Evolutionary conservation across 768 basidiomycete species (phyloP).

Genomic region (Pleurotus tuoliensis): DNA sequence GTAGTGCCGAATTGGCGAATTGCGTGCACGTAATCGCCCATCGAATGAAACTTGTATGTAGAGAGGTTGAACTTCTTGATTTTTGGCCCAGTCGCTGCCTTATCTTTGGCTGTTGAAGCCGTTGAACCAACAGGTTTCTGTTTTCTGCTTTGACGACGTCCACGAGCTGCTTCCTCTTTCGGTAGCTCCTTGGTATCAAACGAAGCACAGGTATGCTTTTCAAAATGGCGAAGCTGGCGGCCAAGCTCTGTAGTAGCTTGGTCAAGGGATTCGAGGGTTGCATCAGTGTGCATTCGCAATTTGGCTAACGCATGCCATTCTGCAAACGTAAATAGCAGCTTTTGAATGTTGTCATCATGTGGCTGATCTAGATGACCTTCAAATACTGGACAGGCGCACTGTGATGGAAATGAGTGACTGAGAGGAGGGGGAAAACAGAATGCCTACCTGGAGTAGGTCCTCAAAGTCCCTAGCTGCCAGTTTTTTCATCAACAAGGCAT

Average conservation of each 20-base stretch:
- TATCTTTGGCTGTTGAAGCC: neutral
- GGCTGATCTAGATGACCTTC: constrained; percentile 8
- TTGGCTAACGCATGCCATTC: neutral
- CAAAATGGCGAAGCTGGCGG: constrained; percentile 1
- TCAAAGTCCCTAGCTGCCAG: constrained; percentile 21
- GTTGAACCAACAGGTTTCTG: neutral
- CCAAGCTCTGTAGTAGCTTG: neutral
- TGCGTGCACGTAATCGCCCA: constrained; percentile 4
- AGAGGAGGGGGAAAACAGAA: neutral
- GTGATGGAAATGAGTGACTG: neutral
- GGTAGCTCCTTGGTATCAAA: constrained; percentile 5
- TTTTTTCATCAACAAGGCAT: constrained; percentile 19
- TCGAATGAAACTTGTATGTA: constrained; percentile 7
- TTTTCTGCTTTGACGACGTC: neutral
- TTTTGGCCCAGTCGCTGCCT: neutral
- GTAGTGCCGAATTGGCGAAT: neutral
- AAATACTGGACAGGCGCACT: constrained; percentile 8
- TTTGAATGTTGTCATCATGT: neutral
- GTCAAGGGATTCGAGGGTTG: constrained; percentile 1
- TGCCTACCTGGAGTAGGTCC: constrained; percentile 16
- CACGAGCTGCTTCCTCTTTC: neutral
- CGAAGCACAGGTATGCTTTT: neutral
- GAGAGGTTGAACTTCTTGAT: constrained; percentile 5
- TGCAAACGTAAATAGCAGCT: neutral
- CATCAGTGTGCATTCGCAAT: constrained; percentile 8